A percentile compares a stretch with the other conserved stretches of the same genome.
Conservation (phyloP, 768 basidiomycete genomes). For the Phylloporus scabripes region DNA sequence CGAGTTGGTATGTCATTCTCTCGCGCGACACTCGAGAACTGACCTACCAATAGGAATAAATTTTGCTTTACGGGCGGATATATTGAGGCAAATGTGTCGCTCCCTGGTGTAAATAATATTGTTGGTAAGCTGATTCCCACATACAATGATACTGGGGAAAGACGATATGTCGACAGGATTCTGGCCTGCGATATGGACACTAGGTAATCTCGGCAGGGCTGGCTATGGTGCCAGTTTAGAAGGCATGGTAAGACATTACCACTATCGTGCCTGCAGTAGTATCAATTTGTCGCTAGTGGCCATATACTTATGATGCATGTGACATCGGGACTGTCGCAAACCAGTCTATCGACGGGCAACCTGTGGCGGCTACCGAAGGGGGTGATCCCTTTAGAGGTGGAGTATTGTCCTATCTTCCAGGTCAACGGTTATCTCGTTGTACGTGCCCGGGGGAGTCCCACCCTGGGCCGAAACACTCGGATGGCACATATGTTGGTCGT, state of each 20-base stretch:
- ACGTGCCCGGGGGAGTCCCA: slow-evolving; percentile 80
- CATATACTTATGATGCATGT: slow-evolving; percentile 66
- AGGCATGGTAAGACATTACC: slow-evolving; percentile 36
- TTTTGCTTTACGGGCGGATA: slow-evolving; percentile 86
- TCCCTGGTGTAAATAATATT: slow-evolving; percentile 64
- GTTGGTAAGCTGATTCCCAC: slow-evolving; percentile 33
- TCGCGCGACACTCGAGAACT: slow-evolving; percentile 2
- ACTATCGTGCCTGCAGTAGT: neutral
- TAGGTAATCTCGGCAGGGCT: slow-evolving; percentile 57
- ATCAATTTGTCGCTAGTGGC: slow-evolving; percentile 41
- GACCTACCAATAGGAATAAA: slow-evolving; percentile 58
- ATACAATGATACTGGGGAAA: neutral
- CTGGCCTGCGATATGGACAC: slow-evolving; percentile 55
- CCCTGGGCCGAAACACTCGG: slow-evolving; percentile 71
- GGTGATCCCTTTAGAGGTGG: slow-evolving; percentile 48
- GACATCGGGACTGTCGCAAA: slow-evolving; percentile 82
- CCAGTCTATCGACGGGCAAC: slow-evolving; percentile 69
- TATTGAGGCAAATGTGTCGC: slow-evolving; percentile 55
- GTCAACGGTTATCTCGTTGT: slow-evolving; percentile 80
- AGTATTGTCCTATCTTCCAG: slow-evolving; percentile 66
- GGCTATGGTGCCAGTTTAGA: slow-evolving; percentile 64
- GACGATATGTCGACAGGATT: slow-evolving; percentile 28
- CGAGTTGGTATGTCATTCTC: slow-evolving; percentile 30
- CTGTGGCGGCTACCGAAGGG: slow-evolving; percentile 51
- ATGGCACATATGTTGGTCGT: slow-evolving; percentile 76